Percentiles rank a stretch among this genome's conserved stretches.
Conservation (phyloP, 2,329 filamentous ascomycete genomes). For the Alternaria arbusti region DNA sequence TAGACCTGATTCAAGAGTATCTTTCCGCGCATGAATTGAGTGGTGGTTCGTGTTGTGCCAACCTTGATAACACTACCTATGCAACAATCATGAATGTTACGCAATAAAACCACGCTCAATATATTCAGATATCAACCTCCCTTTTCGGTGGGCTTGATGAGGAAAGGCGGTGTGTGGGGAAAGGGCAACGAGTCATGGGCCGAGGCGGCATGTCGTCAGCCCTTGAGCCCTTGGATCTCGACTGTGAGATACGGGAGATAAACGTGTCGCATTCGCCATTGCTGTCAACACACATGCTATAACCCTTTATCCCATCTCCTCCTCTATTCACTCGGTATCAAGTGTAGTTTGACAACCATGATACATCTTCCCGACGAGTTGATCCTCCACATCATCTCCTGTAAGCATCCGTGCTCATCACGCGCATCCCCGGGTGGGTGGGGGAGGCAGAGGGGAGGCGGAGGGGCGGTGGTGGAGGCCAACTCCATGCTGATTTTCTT, state of each 20-base stretch:
- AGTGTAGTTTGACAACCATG: too few species aligned
- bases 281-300: too few species aligned
- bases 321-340: too few species aligned
- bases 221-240: conserved; percentile 16
- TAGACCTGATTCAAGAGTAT: background rate
- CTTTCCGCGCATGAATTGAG: too few species aligned
- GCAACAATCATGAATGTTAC: background rate
- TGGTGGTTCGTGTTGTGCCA: too few species aligned
- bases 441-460: too few species aligned
- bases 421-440: conserved; percentile 9
- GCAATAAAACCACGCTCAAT: too few species aligned
- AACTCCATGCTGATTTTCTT: too few species aligned
- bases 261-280: conserved; percentile 19
- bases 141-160: background rate
- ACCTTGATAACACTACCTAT: background rate
- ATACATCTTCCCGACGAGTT: conserved; percentile 48
- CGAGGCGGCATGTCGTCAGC: conserved; percentile 23
- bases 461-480: too few species aligned
- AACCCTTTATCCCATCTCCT: too few species aligned
- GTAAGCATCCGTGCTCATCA: conserved; percentile 35
- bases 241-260: background rate
- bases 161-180: conserved; percentile 4
- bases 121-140: background rate
- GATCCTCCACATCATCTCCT: conserved; percentile 52
- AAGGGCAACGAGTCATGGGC: conserved; percentile 17